phyloP scores from a whole-genome alignment of 108 stramenopile genomes.

The Bacterosira constricta region DNA sequence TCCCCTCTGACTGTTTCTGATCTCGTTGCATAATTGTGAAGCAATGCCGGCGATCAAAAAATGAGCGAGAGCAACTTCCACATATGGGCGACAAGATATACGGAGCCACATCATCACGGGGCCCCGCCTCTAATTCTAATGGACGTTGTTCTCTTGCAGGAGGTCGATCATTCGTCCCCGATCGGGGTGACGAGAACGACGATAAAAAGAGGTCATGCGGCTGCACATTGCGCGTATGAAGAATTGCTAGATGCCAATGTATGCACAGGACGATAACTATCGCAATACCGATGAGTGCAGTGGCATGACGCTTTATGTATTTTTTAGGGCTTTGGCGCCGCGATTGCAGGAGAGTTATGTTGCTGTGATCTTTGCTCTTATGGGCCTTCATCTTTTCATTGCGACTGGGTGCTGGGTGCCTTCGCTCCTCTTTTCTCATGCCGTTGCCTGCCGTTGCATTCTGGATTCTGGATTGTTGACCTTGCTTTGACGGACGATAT shows the following conservation, averaged over 20 bases:
- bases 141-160: no score
- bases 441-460: no score
- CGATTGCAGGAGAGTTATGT: no score
- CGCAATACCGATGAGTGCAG: background rate
- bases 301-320: background rate
- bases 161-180: background rate
- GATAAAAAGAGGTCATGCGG: background rate
- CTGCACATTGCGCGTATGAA: conserved; percentile 1
- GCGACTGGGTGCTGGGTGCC: no score
- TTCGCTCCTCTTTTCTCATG: no score
- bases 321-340: no score
- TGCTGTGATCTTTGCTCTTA: no score
- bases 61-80: conserved; percentile 21
- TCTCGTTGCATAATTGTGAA: conserved; percentile 2
- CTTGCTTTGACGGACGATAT: no score
- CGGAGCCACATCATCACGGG: no score
- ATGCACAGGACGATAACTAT: conserved; percentile 4
- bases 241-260: conserved; percentile 13
- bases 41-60: background rate
- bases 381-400: no score
- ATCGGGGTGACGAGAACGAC: background rate
- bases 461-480: no score
- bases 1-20: background rate
- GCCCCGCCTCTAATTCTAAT: no score
- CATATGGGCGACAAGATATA: conserved; percentile 15